phyloP scores from a whole-genome alignment of 768 basidiomycete species.

The Agrocybe pediades region DNA sequence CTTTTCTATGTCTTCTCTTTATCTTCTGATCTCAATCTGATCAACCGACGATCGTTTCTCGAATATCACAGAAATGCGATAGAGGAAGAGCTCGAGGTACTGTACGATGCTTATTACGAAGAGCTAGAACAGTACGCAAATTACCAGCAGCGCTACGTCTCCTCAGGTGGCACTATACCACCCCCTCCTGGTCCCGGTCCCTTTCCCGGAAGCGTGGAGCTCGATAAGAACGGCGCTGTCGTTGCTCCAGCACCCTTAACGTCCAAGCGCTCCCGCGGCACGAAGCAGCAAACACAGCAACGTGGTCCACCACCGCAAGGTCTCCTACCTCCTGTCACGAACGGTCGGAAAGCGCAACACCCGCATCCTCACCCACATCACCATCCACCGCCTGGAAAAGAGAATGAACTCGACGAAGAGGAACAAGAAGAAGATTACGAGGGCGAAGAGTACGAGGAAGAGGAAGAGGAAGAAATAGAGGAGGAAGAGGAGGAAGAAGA shows the following conservation, averaged over 20 bases:
- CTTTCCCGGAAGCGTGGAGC: slow-evolving; percentile 96
- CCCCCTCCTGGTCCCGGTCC: slow-evolving; percentile 96
- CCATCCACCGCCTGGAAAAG: slow-evolving; percentile 53
- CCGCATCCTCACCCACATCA: slow-evolving; percentile 44
- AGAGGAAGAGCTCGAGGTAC: slow-evolving; percentile 99
- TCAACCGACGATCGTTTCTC: slow-evolving; percentile 26
- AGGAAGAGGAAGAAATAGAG: slow-evolving; percentile 42
- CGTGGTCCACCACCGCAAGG: slow-evolving; percentile 16
- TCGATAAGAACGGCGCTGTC: slow-evolving; percentile 82
- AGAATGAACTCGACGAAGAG: slow-evolving; percentile 70
- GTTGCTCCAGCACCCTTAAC: slow-evolving; percentile 27
- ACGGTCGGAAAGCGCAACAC: slow-evolving; percentile 28
- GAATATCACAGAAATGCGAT: slow-evolving; percentile 76
- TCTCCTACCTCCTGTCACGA: slow-evolving; percentile 15
- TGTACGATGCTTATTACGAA: slow-evolving; percentile 99
- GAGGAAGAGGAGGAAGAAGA: slow-evolving; percentile 55
- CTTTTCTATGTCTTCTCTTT: slow-evolving; percentile 18
- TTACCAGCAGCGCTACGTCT: slow-evolving; percentile 94
- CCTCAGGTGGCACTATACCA: slow-evolving; percentile 85
- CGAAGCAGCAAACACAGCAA: slow-evolving; percentile 23
- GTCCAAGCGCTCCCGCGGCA: slow-evolving; percentile 20
- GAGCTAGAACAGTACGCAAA: slow-evolving; percentile 99
- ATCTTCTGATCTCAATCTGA: slow-evolving; percentile 32
- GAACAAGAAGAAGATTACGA: slow-evolving; percentile 60
- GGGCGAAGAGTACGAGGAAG: slow-evolving; percentile 42